Conservation (phyloP, 108 stramenopile species). For the Nannochloropsis oceanica region DNA sequence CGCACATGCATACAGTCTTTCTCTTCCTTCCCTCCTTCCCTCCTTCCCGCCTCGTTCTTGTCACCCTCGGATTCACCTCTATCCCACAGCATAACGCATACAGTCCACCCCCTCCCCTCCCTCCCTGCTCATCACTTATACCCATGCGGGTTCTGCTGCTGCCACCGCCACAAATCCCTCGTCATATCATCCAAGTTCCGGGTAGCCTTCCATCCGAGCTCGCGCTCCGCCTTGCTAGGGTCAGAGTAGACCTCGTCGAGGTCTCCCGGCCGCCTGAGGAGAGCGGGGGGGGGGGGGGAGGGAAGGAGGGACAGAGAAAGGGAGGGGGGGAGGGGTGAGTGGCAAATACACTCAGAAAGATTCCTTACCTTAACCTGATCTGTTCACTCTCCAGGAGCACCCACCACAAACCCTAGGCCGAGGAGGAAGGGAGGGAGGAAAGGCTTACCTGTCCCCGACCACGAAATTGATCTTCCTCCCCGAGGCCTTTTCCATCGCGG, state of each 20-base stretch:
- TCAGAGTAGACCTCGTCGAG: slow-evolving; percentile 90
- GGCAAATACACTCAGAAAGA: too few species aligned
- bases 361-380: too few species aligned
- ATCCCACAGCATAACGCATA: too few species aligned
- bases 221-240: slow-evolving; percentile 60
- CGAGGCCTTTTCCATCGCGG: slow-evolving; percentile 74
- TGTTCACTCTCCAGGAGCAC: too few species aligned
- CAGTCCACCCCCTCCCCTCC: background rate
- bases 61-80: background rate
- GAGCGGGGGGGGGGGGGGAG: background rate
- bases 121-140: slow-evolving; percentile 21
- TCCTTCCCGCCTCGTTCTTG: background rate
- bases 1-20: too few species aligned
- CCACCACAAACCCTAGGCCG: too few species aligned
- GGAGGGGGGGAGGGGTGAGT: too few species aligned
- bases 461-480: slow-evolving; percentile 64
- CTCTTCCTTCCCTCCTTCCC: background rate
- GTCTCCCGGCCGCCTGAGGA: slow-evolving; percentile 65
- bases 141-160: slow-evolving; percentile 85
- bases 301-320: background rate
- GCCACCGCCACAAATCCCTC: slow-evolving; percentile 89
- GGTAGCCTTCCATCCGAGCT: slow-evolving; percentile 90
- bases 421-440: background rate
- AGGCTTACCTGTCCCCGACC: slow-evolving; percentile 28
- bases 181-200: slow-evolving; percentile 82